Percentiles rank a stretch among this genome's conserved stretches.
Conservation (phyloP, 1,284 basidiomycete genomes). For the Vanrija sp. region DNA sequence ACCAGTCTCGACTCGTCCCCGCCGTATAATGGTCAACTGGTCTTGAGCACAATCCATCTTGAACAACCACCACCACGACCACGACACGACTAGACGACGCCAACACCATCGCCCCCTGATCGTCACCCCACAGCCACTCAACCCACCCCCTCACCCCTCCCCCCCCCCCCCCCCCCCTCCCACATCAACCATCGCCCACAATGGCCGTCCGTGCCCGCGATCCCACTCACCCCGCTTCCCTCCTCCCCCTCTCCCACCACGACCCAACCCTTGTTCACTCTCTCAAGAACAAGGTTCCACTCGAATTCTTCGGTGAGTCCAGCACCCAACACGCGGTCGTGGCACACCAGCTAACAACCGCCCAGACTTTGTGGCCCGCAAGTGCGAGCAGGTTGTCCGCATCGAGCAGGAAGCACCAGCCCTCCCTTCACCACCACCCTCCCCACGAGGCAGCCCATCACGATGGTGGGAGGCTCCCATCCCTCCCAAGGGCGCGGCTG, state of each 20-base stretch:
- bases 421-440: slow-evolving; percentile 16
- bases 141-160: no score
- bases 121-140: no score
- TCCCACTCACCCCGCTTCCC: slow-evolving; percentile 56
- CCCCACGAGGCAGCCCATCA: slow-evolving; percentile 14
- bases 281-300: slow-evolving; percentile 42
- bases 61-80: no score
- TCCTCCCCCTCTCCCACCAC: slow-evolving; percentile 62
- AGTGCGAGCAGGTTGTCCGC: slow-evolving; percentile 41
- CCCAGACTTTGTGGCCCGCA: slow-evolving; percentile 29
- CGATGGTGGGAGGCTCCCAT: slow-evolving; percentile 44
- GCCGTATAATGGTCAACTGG: no score
- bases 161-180: no score
- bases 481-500: slow-evolving; percentile 31
- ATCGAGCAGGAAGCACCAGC: slow-evolving; percentile 22
- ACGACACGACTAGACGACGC: no score
- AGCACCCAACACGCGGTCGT: slow-evolving; percentile 48
- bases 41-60: no score
- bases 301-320: slow-evolving; percentile 65
- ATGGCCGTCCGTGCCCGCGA: slow-evolving; percentile 13
- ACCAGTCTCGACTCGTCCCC: no score
- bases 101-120: no score
- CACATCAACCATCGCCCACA: no score
- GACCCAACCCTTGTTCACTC: slow-evolving; percentile 58
- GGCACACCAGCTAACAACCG: slow-evolving; percentile 50